Evolutionary conservation across 1,139 yeast species (phyloP), one percentile per base, ranked within the genome.

Genomic region (Blastobotrys buckinghamii): DNA sequence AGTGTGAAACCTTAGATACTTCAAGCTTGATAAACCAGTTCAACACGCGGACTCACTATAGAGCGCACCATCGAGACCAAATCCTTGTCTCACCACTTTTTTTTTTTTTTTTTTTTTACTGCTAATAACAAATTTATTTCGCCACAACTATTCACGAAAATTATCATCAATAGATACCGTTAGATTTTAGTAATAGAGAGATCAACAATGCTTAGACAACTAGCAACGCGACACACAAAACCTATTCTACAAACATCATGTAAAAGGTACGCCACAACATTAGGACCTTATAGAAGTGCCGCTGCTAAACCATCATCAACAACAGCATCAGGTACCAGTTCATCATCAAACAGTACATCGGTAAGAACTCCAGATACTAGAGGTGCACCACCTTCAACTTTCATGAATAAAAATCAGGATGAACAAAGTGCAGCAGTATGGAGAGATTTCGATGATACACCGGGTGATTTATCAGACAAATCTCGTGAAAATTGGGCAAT

Each of bases 401-500:
- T 20, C 16, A 22, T 26, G n/a, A 9, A 13, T 15, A 15, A 10
- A 3, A 29, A 9, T 29, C n/a, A 12, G 5, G 43, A 47, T 30
- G 38, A 20, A 7, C 41, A 26, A 27, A 29, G 44, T 8, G 47
- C 49, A 8, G 49, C 38, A 26, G 44, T 49, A 5, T 50, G 52
- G 52, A 35, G 43, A 24, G 34, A 42, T 22, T 50, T 50, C 19
- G 53, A 50, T 38, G 53, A 48, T 41, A 48, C 50, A 7, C 53
- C 53, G 10, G 47, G 44, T 6, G 39, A 30, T n/a, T 13, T 34
- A 6, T 24, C 8, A 6, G 33, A 37, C 15, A 35, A 39, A 13
- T 45, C 44, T 15, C 53, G 48, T 2, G 61, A 58, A 47, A 54
- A 63, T 46, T 63, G 67, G 67, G 56, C 64, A 12, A 53, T 53